phyloP scores from a whole-genome alignment of 805 yeast species.

The Millerozyma acaciae region DNA sequence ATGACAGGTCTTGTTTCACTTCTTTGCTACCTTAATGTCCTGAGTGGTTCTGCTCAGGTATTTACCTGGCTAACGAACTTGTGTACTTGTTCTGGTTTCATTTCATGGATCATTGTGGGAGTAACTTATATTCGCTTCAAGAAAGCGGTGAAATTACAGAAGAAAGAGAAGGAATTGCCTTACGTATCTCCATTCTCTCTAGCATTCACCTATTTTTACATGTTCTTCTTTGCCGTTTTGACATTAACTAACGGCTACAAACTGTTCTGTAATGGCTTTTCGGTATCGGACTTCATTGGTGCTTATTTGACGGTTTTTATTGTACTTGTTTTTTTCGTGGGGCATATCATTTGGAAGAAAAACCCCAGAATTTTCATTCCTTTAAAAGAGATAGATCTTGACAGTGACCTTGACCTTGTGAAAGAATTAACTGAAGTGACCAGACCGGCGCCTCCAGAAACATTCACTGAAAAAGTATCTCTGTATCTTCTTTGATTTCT shows the following conservation, averaged over 20 bases:
- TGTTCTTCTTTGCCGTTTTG: conserved; percentile 42
- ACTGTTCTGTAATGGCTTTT: too few relatives aligned
- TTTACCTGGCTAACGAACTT: conserved; percentile 70
- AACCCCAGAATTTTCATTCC: too few relatives aligned
- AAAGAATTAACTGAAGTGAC: too few relatives aligned
- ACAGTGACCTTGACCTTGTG: too few relatives aligned
- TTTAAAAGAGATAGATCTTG: too few relatives aligned
- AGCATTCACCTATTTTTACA: conserved; percentile 45
- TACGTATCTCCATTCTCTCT: conserved; percentile 50
- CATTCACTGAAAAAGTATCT: too few relatives aligned
- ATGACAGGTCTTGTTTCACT: conserved; percentile 14
- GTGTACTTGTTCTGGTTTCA: conserved; percentile 66
- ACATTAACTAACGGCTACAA: conserved; percentile 67
- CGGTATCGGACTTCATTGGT: too few relatives aligned
- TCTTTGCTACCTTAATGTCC: conserved; percentile 35
- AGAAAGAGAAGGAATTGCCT: conserved; percentile 47
- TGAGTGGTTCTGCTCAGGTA: conserved; percentile 56
- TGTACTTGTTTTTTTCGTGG: too few relatives aligned
- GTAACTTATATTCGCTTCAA: conserved; percentile 60
- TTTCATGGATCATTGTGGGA: conserved; percentile 56
- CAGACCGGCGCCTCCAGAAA: too few relatives aligned
- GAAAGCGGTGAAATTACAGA: conserved; percentile 49
- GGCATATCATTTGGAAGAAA: too few relatives aligned
- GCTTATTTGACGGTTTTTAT: too few relatives aligned
- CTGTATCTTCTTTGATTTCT: too few relatives aligned